phyloP scores from a whole-genome alignment of 139 green algal genomes.

The Chlamydomonas urium region DNA sequence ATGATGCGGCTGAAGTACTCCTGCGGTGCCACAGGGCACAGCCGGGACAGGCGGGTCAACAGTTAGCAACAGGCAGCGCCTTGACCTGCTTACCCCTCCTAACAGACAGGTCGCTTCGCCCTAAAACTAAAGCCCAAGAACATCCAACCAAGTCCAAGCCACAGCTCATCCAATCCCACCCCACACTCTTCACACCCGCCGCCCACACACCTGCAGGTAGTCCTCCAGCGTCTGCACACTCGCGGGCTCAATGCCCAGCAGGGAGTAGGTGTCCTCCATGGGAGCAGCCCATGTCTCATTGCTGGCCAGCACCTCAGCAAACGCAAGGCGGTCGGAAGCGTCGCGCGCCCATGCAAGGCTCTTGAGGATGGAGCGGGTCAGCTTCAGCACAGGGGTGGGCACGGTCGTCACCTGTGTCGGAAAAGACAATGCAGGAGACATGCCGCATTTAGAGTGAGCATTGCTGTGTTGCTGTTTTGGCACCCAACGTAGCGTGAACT shows the following conservation, averaged over 20 bases:
- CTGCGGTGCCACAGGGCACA: slow-evolving; percentile 34
- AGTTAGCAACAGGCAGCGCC: too few relatives aligned
- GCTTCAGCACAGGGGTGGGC: slow-evolving; percentile 84
- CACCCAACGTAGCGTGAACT: too few relatives aligned
- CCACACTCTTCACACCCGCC: neutral
- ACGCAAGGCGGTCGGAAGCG: slow-evolving; percentile 91
- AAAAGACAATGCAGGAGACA: too few relatives aligned
- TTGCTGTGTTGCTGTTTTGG: too few relatives aligned
- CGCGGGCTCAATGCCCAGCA: slow-evolving; percentile 81
- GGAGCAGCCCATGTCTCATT: slow-evolving; percentile 79
- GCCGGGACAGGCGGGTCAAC: too few relatives aligned
- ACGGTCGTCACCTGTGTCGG: slow-evolving; percentile 84
- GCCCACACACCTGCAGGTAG: slow-evolving; percentile 67
- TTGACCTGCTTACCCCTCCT: too few relatives aligned
- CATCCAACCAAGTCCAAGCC: too few relatives aligned
- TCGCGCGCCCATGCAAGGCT: slow-evolving; percentile 90
- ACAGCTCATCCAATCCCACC: neutral
- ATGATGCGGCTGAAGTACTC: slow-evolving; percentile 95
- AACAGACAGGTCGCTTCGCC: too few relatives aligned
- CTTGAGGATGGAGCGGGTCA: slow-evolving; percentile 69
- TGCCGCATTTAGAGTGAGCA: too few relatives aligned
- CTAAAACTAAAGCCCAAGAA: too few relatives aligned
- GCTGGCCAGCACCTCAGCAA: slow-evolving; percentile 84
- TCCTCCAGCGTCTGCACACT: slow-evolving; percentile 75
- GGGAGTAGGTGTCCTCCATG: slow-evolving; percentile 90